These are phyloP conservation scores for Colletotrichum liaoningense DNA, from an alignment of 2,329 filamentous ascomycete genomes.

Conservation along the genomic window DNA sequence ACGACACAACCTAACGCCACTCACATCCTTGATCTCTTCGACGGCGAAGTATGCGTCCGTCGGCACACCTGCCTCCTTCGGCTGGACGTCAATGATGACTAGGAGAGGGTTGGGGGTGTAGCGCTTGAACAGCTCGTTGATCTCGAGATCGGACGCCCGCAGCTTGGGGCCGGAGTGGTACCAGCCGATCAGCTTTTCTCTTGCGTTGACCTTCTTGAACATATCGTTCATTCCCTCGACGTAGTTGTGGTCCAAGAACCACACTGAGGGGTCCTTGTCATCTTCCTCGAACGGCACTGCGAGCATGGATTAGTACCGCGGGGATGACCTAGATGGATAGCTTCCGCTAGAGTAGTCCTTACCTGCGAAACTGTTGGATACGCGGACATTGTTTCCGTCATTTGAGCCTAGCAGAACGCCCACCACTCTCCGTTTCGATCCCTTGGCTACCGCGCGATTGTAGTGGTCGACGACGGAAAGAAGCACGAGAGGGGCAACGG, in stretches of 20 bases:
- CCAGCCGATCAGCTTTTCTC: conserved; percentile 99
- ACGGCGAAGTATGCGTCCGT: conserved; percentile 99
- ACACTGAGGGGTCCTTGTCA: conserved; percentile 97
- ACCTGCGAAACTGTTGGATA: conserved; percentile 99
- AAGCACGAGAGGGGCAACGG: conserved; percentile 96
- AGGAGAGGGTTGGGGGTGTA: conserved; percentile 97
- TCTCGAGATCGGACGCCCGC: conserved; percentile 94
- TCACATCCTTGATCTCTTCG: conserved; percentile 98
- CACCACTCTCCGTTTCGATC: conserved; percentile 87
- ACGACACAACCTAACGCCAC: conserved; percentile 45
- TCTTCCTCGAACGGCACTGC: conserved; percentile 98
- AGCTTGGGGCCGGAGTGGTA: conserved; percentile 99
- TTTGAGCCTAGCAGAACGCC: conserved; percentile 96
- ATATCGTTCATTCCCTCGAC: conserved; percentile 99
- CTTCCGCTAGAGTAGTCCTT: conserved; percentile 39
- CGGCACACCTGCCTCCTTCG: conserved; percentile 96
- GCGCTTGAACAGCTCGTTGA: conserved; percentile 99
- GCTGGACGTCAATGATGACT: conserved; percentile 98
- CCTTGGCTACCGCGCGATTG: conserved; percentile 90
- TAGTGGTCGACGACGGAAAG: conserved; percentile 99
- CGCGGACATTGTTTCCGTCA: conserved; percentile 93
- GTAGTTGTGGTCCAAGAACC: conserved; percentile 99
- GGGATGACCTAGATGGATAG: conserved; percentile 19
- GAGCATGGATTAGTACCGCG: conserved; percentile 32
- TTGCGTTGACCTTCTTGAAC: conserved; percentile 99